Conservation (phyloP, 139 green algal genomes). For the Chlorella sp. region DNA sequence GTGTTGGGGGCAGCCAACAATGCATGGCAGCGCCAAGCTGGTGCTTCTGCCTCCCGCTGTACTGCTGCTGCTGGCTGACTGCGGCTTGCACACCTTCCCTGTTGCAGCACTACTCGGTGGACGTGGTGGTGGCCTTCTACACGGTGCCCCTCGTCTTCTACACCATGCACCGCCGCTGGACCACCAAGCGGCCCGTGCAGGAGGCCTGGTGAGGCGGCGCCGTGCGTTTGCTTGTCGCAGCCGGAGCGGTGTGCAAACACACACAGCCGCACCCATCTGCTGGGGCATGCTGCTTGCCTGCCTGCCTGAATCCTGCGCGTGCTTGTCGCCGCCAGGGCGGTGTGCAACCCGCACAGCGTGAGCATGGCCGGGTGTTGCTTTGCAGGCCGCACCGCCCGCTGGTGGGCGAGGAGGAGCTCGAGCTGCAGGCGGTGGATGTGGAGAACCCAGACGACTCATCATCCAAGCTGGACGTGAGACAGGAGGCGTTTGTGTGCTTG, state of each 20-base stretch:
- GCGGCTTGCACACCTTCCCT: background rate
- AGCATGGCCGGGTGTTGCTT: background rate
- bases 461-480: slow-evolving; percentile 19
- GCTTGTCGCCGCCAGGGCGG: background rate
- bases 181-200: slow-evolving; percentile 65
- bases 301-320: background rate
- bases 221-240: background rate
- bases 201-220: slow-evolving; percentile 46
- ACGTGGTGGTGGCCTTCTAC: slow-evolving; percentile 56
- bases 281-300: background rate
- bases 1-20: slow-evolving; percentile 27
- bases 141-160: slow-evolving; percentile 90
- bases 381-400: slow-evolving; percentile 30
- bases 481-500: no score
- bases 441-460: background rate
- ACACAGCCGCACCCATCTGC: background rate
- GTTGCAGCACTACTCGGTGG: slow-evolving; percentile 31
- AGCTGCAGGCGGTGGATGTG: slow-evolving; percentile 16
- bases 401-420: slow-evolving; percentile 42
- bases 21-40: background rate
- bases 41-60: background rate
- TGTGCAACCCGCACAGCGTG: background rate
- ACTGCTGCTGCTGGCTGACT: background rate
- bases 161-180: slow-evolving; percentile 74
- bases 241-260: background rate